Percentiles rank a stretch among this genome's conserved stretches.
Conservation (phyloP, 139 green algal genomes). For the Coelastrella sp. region DNA sequence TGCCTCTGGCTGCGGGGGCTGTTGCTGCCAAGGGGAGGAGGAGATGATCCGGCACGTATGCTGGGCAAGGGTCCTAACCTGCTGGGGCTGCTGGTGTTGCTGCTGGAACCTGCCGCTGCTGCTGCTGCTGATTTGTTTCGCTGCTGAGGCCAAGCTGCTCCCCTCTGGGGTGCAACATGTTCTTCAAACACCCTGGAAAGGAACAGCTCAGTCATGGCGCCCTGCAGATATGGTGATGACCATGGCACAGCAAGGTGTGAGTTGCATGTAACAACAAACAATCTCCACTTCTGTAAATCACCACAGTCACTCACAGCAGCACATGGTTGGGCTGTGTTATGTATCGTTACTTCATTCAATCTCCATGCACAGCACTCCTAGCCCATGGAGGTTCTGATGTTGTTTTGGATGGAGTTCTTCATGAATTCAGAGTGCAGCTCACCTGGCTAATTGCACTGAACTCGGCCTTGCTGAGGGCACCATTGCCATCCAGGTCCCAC, state of each 20-base stretch:
- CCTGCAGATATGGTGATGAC: background rate
- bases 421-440: conserved; percentile 9
- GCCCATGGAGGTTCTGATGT: too few species aligned
- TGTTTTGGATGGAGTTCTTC: too few species aligned
- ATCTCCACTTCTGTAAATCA: too few species aligned
- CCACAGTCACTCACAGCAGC: too few species aligned
- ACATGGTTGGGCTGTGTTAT: too few species aligned
- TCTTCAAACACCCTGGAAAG: conserved; percentile 77
- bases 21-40: background rate
- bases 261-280: background rate
- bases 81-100: conserved; percentile 6
- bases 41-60: background rate
- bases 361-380: too few species aligned
- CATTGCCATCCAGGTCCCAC: conserved; percentile 73
- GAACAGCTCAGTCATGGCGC: conserved; percentile 75
- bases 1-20: background rate
- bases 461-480: conserved; percentile 64
- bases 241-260: background rate
- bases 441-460: conserved; percentile 67
- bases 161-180: conserved; percentile 54
- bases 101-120: background rate
- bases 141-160: conserved; percentile 14
- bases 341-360: too few species aligned
- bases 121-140: background rate
- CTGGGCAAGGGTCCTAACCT: conserved; percentile 3